A percentile compares a stretch with the other conserved stretches of the same genome.
Evolutionary conservation across 257 asterid species (phyloP).

Genomic region (Lycium barbarum): DNA sequence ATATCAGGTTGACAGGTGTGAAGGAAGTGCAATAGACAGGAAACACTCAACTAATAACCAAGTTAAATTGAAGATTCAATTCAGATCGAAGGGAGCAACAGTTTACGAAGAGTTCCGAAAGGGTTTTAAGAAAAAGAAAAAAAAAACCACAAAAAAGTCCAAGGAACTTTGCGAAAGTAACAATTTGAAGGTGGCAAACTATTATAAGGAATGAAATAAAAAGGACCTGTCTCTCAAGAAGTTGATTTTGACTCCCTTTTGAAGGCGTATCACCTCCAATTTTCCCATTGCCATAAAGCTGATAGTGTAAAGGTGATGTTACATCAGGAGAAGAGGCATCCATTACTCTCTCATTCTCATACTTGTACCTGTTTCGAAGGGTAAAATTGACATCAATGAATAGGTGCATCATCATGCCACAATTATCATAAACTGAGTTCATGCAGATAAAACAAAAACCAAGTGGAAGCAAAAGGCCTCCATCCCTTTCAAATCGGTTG

Average conservation of each 20-base stretch:
- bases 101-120: background rate
- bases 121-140: constrained; percentile 13
- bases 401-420: constrained; percentile 19
- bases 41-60: constrained; percentile 21
- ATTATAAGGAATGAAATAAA: constrained; percentile 9
- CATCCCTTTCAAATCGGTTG: background rate
- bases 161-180: background rate
- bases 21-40: constrained; percentile 1
- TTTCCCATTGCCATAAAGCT: constrained; percentile 91
- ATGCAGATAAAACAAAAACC: constrained; percentile 3
- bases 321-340: constrained; percentile 88
- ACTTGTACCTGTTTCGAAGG: constrained; percentile 72
- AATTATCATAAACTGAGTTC: constrained; percentile 23
- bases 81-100: background rate
- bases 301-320: constrained; percentile 91
- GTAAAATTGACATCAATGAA: constrained; percentile 10
- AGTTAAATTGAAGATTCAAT: constrained; percentile 1
- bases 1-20: constrained; percentile 1
- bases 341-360: constrained; percentile 84
- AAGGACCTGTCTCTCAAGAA: constrained; percentile 96
- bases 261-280: constrained; percentile 78
- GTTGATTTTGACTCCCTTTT: constrained; percentile 91
- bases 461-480: background rate
- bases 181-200: constrained; percentile 14
- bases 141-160: background rate